Evolutionary conservation across 352 stramenopile genomes (phyloP).

Genomic region (Pythium aquatile): DNA sequence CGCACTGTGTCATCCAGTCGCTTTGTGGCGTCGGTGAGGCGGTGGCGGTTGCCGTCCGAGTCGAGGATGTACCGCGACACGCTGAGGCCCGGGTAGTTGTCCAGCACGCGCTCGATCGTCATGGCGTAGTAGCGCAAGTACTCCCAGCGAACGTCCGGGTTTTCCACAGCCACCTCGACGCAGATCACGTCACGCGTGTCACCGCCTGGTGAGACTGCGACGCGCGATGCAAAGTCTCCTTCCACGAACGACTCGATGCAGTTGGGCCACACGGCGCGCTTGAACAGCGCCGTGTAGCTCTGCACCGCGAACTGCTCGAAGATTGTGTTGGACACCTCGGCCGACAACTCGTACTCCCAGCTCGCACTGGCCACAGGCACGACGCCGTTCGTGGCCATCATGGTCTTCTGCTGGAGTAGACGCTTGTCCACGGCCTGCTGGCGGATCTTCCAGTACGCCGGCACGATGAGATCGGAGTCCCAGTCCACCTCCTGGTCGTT

Average conservation of each 20-base stretch:
- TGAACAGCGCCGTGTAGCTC: slow-evolving; percentile 20
- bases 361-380: slow-evolving; percentile 8
- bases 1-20: slow-evolving; percentile 6
- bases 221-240: slow-evolving; percentile 16
- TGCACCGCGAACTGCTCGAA: slow-evolving; percentile 29
- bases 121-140: slow-evolving; percentile 21
- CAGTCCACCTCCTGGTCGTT: slow-evolving; percentile 11
- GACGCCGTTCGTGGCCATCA: slow-evolving; percentile 17
- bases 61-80: slow-evolving; percentile 22
- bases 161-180: slow-evolving; percentile 18
- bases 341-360: slow-evolving; percentile 29
- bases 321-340: slow-evolving; percentile 16
- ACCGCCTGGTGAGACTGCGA: slow-evolving; percentile 6
- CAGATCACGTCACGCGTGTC: slow-evolving; percentile 16
- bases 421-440: slow-evolving; percentile 19
- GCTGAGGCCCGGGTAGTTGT: slow-evolving; percentile 23
- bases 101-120: slow-evolving; percentile 23
- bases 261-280: slow-evolving; percentile 15
- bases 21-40: slow-evolving; percentile 5
- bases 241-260: slow-evolving; percentile 23
- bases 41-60: slow-evolving; percentile 5
- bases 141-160: slow-evolving; percentile 11
- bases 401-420: slow-evolving; percentile 15
- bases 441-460: slow-evolving; percentile 25
- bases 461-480: slow-evolving; percentile 26